Percentiles rank a stretch among this genome's conserved stretches.
phyloP scores from a whole-genome alignment of 2,329 filamentous ascomycete species.

The Fusarium robinianum region DNA sequence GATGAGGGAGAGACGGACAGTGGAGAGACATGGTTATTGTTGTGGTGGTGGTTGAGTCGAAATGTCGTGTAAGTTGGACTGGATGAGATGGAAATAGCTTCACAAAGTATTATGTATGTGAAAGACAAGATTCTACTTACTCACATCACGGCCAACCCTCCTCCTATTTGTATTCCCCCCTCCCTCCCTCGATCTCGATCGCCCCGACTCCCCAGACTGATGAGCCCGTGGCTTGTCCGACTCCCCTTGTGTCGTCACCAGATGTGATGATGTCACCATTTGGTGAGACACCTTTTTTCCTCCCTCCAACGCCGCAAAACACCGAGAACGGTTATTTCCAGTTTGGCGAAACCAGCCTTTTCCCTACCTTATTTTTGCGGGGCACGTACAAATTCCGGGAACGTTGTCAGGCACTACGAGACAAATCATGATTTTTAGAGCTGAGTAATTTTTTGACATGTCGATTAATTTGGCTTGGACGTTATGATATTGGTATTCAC shows the following conservation, averaged over 20 bases:
- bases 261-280: slow-evolving; percentile 50
- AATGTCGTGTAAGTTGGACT: slow-evolving; percentile 23
- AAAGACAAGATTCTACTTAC: slow-evolving; percentile 1
- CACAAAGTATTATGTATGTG: too few species aligned
- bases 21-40: slow-evolving; percentile 61
- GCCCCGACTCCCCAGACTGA: slow-evolving; percentile 27
- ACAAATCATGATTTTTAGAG: too few species aligned
- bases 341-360: too few species aligned
- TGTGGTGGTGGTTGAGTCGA: slow-evolving; percentile 5
- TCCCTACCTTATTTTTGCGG: slow-evolving; percentile 10
- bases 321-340: too few species aligned
- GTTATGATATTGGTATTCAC: too few species aligned
- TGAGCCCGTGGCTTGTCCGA: slow-evolving; percentile 33
- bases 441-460: too few species aligned
- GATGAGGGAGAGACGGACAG: slow-evolving; percentile 49
- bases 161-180: slow-evolving; percentile 36
- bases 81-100: too few species aligned
- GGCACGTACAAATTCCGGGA: too few species aligned
- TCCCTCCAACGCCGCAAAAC: not conserved
- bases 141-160: slow-evolving; percentile 7
- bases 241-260: slow-evolving; percentile 41
- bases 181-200: slow-evolving; percentile 32
- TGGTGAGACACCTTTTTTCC: slow-evolving; percentile 32
- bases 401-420: too few species aligned
- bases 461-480: too few species aligned